phyloP scores from a whole-genome alignment of 805 yeast species.

The Starmerella khaoyaiensis region DNA sequence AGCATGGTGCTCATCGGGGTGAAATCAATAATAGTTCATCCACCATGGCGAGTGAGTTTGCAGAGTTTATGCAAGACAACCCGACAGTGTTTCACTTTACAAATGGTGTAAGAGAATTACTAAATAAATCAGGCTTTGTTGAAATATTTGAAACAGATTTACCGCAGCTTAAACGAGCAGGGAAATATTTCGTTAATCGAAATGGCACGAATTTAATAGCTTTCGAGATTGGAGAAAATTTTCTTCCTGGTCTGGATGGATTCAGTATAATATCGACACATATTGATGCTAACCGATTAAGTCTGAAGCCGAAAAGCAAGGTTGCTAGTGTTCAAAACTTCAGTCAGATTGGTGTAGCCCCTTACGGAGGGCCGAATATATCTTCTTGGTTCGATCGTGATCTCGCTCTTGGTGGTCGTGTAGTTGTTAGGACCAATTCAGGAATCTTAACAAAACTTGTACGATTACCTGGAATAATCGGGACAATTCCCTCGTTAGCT shows the following conservation, averaged over 20 bases:
- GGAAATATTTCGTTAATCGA: slow-evolving; percentile 60
- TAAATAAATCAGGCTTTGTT: slow-evolving; percentile 50
- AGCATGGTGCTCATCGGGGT: no score
- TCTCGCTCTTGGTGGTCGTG: slow-evolving; percentile 82
- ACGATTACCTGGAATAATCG: slow-evolving; percentile 67
- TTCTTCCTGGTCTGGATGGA: slow-evolving; percentile 69
- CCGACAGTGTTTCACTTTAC: slow-evolving; percentile 58
- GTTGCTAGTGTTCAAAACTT: slow-evolving; percentile 51
- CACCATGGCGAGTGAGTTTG: slow-evolving; percentile 21
- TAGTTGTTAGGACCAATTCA: slow-evolving; percentile 47
- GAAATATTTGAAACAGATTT: slow-evolving; percentile 57
- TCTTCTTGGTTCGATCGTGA: slow-evolving; percentile 97
- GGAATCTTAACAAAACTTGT: slow-evolving; percentile 44
- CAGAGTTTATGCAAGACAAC: slow-evolving; percentile 52
- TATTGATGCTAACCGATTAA: slow-evolving; percentile 82
- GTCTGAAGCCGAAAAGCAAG: slow-evolving; percentile 77
- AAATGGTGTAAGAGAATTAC: slow-evolving; percentile 23
- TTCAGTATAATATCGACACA: slow-evolving; percentile 87
- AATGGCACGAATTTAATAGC: slow-evolving; percentile 59
- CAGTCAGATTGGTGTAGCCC: slow-evolving; percentile 75
- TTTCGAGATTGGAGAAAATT: slow-evolving; percentile 51
- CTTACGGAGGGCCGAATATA: slow-evolving; percentile 84
- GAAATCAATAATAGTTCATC: no score
- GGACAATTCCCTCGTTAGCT: slow-evolving; percentile 88
- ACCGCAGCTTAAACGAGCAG: slow-evolving; percentile 35